A percentile compares a stretch with the other conserved stretches of the same genome.
Evolutionary conservation across 2,329 filamentous ascomycete genomes (phyloP).

Genomic region (Verticillium dahliae): DNA sequence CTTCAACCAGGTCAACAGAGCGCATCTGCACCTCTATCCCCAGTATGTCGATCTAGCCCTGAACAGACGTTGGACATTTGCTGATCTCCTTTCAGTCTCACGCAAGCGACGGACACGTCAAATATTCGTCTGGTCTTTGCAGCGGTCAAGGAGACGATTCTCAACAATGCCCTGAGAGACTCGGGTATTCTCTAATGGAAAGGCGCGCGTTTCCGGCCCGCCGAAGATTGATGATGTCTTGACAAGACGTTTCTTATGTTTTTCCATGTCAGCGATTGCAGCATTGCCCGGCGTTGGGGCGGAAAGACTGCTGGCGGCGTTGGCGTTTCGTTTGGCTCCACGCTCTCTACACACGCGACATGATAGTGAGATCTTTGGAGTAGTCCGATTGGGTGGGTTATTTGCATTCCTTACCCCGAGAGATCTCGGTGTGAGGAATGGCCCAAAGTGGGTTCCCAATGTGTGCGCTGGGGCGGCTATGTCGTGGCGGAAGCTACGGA

Average conservation of each 20-base stretch:
- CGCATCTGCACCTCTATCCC: conserved; percentile 92
- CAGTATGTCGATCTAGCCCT: conserved; percentile 59
- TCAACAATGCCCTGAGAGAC: conserved; percentile 97
- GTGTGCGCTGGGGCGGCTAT: too few relatives aligned
- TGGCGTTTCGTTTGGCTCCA: conserved; percentile 13
- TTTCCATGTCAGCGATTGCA: conserved; percentile 11
- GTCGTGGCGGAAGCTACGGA: not conserved
- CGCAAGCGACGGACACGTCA: conserved; percentile 96
- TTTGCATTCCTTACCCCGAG: not conserved
- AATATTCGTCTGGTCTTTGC: conserved; percentile 98
- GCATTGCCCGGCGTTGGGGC: conserved; percentile 15
- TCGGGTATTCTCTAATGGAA: conserved; percentile 77
- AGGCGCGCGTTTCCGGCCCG: not conserved
- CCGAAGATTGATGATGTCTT: conserved; percentile 6
- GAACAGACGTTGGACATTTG: conserved; percentile 1
- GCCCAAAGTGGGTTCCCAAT: too few relatives aligned
- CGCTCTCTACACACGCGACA: conserved; percentile 6
- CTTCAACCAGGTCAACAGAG: conserved; percentile 97
- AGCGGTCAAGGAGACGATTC: conserved; percentile 95
- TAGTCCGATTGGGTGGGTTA: not conserved
- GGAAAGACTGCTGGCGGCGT: conserved; percentile 13
- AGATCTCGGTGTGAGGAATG: not conserved
- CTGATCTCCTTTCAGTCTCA: conserved; percentile 56
- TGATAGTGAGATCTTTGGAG: not conserved
- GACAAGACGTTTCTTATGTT: conserved; percentile 12